These are phyloP conservation scores for Combretum micranthum DNA, from an alignment of 345 rosid species.

Conservation along the genomic window DNA sequence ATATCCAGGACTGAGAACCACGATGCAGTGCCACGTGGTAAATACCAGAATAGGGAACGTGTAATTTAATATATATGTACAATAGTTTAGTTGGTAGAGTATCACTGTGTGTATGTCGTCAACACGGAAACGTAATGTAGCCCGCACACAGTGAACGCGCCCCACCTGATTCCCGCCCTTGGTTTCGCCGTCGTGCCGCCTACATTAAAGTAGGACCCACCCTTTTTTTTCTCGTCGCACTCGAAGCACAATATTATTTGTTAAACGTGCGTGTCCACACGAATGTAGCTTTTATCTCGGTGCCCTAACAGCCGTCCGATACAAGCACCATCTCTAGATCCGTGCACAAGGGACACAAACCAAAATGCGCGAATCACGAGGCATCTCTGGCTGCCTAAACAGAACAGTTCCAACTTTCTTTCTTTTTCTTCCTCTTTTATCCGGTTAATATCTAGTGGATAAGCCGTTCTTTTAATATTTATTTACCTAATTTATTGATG, in stretches of 20 bases:
- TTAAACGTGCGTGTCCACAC: constrained; percentile 6
- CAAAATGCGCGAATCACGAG: constrained; percentile 36
- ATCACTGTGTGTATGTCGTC: constrained; percentile 25
- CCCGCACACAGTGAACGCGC: constrained; percentile 24
- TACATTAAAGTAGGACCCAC: neutral
- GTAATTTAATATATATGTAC: too few species aligned
- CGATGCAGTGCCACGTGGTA: too few species aligned
- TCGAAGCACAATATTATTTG: too few species aligned
- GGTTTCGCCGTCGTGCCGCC: constrained; percentile 55
- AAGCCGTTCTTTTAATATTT: too few species aligned
- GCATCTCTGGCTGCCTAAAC: constrained; percentile 12
- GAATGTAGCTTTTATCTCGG: neutral
- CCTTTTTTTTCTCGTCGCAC: too few species aligned
- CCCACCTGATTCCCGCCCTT: constrained; percentile 26
- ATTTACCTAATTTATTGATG: too few species aligned
- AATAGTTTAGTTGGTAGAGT: too few species aligned
- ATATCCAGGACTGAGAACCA: too few species aligned
- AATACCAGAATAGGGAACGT: too few species aligned
- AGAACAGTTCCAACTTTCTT: too few species aligned
- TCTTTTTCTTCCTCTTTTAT: too few species aligned
- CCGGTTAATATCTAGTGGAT: too few species aligned
- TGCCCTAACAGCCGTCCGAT: constrained; percentile 17
- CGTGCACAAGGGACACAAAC: constrained; percentile 3
- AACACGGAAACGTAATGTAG: constrained; percentile 36
- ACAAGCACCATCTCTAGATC: neutral